Evolutionary conservation across 2,329 filamentous ascomycete genomes (phyloP), one percentile per base, ranked within the genome.

Genomic region (Thermomyces lanuginosus): DNA sequence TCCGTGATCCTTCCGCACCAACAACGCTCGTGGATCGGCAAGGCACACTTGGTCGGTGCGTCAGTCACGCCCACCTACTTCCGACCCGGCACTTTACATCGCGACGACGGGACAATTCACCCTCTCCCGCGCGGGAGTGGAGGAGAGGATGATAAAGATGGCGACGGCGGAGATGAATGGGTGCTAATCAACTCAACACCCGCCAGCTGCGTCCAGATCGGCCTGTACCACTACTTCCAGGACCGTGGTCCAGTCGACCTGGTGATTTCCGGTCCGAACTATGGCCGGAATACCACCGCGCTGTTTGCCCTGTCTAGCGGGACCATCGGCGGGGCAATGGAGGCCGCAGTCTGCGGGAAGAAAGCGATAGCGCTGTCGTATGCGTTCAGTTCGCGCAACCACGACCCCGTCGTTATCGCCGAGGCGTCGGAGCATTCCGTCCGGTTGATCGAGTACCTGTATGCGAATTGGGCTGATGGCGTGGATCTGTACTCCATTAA

Each of bases 21-120:
- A 5, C 89, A 98, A 57, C 74, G 86, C 36, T 92, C 83, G 30
- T 98, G 89, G 89, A 95, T 98, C 44, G 84, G 84, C 42, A 98
- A 98, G 62, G 89, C 89, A 2, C 89, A 95, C 55, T 79, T 95
- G 45, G 83, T 95, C 43, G 84, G 84, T 30, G 76, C 86, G 50
- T 78, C 79, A 6, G 69, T 92, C 35, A 81, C 76, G 48, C 83
- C 83, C 6, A 65, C 70, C 15, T 92, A 92, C 60, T 92, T 83
- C 60, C 76, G 76, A 1, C 72, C 72, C 0, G 65, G 64, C 8
- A 67, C 65, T 2, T 56, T 74, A 1, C 59, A 66, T 38, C 51
- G 69, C 36, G 69, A 73, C 27, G 72, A 80, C 35, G 77, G 77
- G 29, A 74, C 71, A 9, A 72, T 65, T 22, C 74, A 79, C 48